Percentiles rank a stretch among this genome's conserved stretches.
These are phyloP conservation scores for Fusarium sp. DNA, from an alignment of 2,329 filamentous ascomycete species.

Conservation along the genomic window DNA sequence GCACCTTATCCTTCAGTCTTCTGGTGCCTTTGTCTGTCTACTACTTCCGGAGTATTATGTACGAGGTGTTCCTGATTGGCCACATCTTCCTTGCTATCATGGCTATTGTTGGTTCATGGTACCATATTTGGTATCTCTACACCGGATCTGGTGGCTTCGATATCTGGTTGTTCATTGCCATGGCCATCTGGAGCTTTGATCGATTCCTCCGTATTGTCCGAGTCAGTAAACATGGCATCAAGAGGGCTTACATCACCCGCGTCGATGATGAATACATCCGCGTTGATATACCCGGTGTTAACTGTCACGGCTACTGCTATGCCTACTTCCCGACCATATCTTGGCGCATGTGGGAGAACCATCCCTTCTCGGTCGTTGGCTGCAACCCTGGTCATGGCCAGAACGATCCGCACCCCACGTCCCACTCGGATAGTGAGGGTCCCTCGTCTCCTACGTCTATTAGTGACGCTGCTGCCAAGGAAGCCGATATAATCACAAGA, in stretches of 20 bases:
- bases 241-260: conserved; percentile 43
- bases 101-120: conserved; percentile 60
- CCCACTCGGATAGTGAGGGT: conserved; percentile 23
- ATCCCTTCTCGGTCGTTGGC: conserved; percentile 51
- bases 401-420: background rate
- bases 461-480: conserved; percentile 18
- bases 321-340: conserved; percentile 50
- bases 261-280: conserved; percentile 52
- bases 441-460: background rate
- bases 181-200: conserved; percentile 52
- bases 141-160: conserved; percentile 60
- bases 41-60: conserved; percentile 56
- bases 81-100: conserved; percentile 62
- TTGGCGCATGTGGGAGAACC: conserved; percentile 53
- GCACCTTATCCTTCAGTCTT: conserved; percentile 52
- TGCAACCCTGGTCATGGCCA: conserved; percentile 24
- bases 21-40: conserved; percentile 54
- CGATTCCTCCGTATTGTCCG: conserved; percentile 46
- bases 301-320: conserved; percentile 48
- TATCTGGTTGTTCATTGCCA: conserved; percentile 51
- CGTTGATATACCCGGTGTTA: conserved; percentile 45
- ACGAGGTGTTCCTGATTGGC: conserved; percentile 61
- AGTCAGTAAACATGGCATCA: conserved; percentile 46
- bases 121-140: conserved; percentile 58
- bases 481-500: conserved; percentile 12